A percentile compares a stretch with the other conserved stretches of the same genome.
These are phyloP conservation scores for Papiliotrema laurentii DNA, from an alignment of 1,284 basidiomycete genomes.

Conservation along the genomic window DNA sequence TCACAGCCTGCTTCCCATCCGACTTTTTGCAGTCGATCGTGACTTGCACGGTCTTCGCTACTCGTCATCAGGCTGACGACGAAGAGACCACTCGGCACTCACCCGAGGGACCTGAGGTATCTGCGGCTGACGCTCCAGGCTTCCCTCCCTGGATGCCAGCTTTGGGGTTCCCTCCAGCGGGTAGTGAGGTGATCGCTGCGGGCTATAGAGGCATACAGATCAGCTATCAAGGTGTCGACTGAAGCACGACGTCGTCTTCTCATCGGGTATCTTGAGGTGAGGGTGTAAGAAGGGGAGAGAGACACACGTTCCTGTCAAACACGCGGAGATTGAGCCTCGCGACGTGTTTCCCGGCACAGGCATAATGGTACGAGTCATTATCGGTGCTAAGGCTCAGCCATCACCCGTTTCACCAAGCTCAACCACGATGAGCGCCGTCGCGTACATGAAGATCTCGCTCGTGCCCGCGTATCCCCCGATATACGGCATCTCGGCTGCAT, in stretches of 20 bases:
- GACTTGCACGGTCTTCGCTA: slow-evolving; percentile 8
- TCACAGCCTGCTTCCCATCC: slow-evolving; percentile 16
- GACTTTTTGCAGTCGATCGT: slow-evolving; percentile 19
- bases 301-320: slow-evolving; percentile 34
- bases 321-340: slow-evolving; percentile 34
- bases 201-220: too few species aligned
- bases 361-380: slow-evolving; percentile 43
- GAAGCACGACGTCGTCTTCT: too few species aligned
- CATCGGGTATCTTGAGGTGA: too few species aligned
- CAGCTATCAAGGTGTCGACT: too few species aligned
- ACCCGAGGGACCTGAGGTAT: too few species aligned
- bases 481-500: slow-evolving; percentile 30
- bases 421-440: not conserved
- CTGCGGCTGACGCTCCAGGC: too few species aligned
- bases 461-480: slow-evolving; percentile 27
- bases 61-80: too few species aligned
- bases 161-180: too few species aligned
- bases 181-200: too few species aligned
- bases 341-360: slow-evolving; percentile 40
- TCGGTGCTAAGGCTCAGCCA: slow-evolving; percentile 22
- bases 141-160: too few species aligned
- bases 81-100: too few species aligned
- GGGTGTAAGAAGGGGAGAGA: not conserved
- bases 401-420: not conserved
- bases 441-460: slow-evolving; percentile 37